Base-by-base conservation (phyloP, 352 stramenopile species). In the Globisporangium parvum region DNA sequence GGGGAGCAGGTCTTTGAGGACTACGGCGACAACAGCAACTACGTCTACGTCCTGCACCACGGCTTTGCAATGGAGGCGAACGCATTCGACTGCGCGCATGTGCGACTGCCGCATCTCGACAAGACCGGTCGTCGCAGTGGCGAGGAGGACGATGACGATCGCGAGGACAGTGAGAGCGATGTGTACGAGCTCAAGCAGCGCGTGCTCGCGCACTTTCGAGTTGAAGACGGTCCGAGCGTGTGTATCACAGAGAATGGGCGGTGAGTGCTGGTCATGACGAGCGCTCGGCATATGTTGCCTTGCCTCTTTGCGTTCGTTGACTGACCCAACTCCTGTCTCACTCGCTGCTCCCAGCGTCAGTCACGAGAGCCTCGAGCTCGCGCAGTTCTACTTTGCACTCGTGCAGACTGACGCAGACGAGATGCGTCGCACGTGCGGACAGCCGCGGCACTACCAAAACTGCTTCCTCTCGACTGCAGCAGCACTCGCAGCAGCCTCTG, bases 21-120 rank as follows among this genome's bases (percentile, higher is more conserved):
- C 69, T 98, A 98, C 44, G 92, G 92, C n/a, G 89, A 97, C 75
- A 97, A 96, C 59, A 80, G 82, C 70, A 97, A 96, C 58, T 89
- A 88, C 64, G 67, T 87, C 5, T 92, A 88, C 53, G 75, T 97
- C 20, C 50, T 96, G 33, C 74, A 96, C 50, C 91, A 98, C 63
- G 93, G 88, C 0, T 98, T 98, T 51, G 59, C 98, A 1, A 91
- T 96, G 64, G 10, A 63, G 0, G 66, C 86, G 21, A 97, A 95
- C 63, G 76, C 86, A 4, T 93, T 97, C 59, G 85, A 98, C 65
- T 98, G 94, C 64, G 77, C 79, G 6, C 39, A 60, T 6, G 40
- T 95, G 41, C 60, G 46, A 17, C 57, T 90, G 11, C 62, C 70
- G 33, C 6, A 28, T 1, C 24, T 75, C 2, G 21, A 60, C 9